phyloP scores from a whole-genome alignment of 2,329 filamentous ascomycete species.

The Aspergillus texensis region DNA sequence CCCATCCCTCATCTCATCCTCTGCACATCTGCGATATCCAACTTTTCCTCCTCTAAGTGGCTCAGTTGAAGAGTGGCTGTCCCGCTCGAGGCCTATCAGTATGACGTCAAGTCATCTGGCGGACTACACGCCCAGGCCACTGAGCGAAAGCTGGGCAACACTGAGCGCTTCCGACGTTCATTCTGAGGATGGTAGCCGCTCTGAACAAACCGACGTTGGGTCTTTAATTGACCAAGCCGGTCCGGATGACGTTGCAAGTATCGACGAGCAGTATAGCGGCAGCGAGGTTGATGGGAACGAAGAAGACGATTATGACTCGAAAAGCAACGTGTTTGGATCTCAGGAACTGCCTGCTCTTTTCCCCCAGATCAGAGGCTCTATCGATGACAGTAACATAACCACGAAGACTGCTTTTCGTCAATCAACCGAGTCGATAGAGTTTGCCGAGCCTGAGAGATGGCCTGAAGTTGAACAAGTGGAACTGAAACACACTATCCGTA shows the following conservation, averaged over 20 bases:
- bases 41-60: constrained; percentile 42
- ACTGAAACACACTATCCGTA: constrained; percentile 45
- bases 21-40: constrained; percentile 43
- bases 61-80: constrained; percentile 46
- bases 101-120: constrained; percentile 41
- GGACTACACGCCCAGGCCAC: constrained; percentile 32
- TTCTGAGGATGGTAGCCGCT: constrained; percentile 49
- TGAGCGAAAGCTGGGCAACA: constrained; percentile 52
- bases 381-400: constrained; percentile 41
- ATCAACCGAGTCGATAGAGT: constrained; percentile 43
- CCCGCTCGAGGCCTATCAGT: constrained; percentile 42
- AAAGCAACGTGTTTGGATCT: constrained; percentile 31
- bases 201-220: constrained; percentile 46
- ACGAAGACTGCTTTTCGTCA: constrained; percentile 36
- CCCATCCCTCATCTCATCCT: constrained; percentile 27
- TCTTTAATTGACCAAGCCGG: constrained; percentile 47
- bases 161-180: constrained; percentile 47
- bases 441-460: constrained; percentile 46
- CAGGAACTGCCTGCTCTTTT: constrained; percentile 35
- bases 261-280: constrained; percentile 42
- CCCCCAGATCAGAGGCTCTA: constrained; percentile 30
- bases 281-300: constrained; percentile 41
- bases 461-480: constrained; percentile 43
- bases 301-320: constrained; percentile 31
- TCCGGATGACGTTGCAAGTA: constrained; percentile 49